These are phyloP conservation scores for Sesbania bispinosa DNA, from an alignment of 306 rosid genomes.

Conservation along the genomic window DNA sequence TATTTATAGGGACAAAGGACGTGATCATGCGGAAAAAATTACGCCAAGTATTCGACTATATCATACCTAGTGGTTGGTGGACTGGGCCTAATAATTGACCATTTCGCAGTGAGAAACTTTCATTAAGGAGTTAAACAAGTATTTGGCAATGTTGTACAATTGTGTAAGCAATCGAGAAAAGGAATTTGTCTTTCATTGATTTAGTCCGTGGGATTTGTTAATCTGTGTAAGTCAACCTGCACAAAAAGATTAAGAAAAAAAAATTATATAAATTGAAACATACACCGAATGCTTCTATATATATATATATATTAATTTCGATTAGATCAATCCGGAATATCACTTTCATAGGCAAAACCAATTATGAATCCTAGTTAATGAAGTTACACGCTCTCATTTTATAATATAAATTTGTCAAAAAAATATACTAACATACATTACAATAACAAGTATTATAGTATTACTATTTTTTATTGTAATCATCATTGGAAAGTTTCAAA, in stretches of 20 bases:
- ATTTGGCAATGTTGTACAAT: background rate
- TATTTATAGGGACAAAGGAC: constrained; percentile 16
- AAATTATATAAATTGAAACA: background rate
- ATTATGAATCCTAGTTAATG: too few species aligned
- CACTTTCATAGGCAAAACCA: background rate
- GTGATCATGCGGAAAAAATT: background rate
- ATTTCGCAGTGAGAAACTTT: constrained; percentile 19
- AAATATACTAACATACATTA: too few species aligned
- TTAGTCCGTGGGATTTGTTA: constrained; percentile 1
- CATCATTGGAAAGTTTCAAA: too few species aligned
- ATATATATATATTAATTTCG: too few species aligned
- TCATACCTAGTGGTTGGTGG: background rate
- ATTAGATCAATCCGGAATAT: background rate
- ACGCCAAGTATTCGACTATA: background rate
- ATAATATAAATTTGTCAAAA: too few species aligned
- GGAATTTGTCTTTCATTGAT: constrained; percentile 18
- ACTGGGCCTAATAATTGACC: constrained; percentile 12
- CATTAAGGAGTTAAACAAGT: background rate
- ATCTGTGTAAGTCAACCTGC: background rate
- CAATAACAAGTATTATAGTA: too few species aligned
- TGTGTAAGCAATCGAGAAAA: background rate
- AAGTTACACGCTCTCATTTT: background rate
- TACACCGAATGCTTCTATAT: background rate
- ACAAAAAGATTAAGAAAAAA: background rate
- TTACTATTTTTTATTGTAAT: too few species aligned